Evolutionary conservation across 2,329 filamentous ascomycete species (phyloP), one percentile per base, ranked within the genome.

Genomic region (Botrytis aclada): DNA sequence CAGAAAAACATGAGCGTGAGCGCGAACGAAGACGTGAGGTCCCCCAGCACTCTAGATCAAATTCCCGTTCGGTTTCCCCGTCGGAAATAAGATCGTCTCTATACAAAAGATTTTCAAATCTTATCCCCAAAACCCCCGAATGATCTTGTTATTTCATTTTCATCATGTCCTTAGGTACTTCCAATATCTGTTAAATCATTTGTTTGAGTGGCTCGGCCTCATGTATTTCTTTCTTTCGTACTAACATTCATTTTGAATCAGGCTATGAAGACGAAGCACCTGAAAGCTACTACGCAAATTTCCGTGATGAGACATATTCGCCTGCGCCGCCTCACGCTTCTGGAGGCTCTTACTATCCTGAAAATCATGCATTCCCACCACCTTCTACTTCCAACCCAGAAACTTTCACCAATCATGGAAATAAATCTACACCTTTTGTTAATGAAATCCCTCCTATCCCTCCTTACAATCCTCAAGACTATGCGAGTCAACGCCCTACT

Each of bases 1-100:
- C 70, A 58, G 79, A 80, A 74, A 71, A 71, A 12, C 60, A 66
- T 64, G 61, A 71, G 70, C 76, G 78, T 61, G 79, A 80, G 75
- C 77, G 77, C 67, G 79, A 80, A 76, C 78, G 78, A 74, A 80
- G 79, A 80, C 79, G 79, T 80, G 77, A 81, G 79, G 77, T 76
- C 70, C 78, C 79, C 79, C 78, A 78, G 73, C 76, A 78, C 77
- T 80, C 78, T 72, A 77, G 75, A 78, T 78, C 76, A 77, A 77
- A 77, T 78, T 77, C 77, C 71, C 74, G 75, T n/a, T 78, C 78
- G 73, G 75, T 72, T 72, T 80, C 79, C 62, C 73, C 74, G 74
- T 80, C 79, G 74, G 78, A 77, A 43, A 78, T 79, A 70, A 77
- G 78, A 74, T 77, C 74, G 47, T 77, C 74, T 63, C 71, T 80